These are phyloP conservation scores for Vanrija sp. DNA, from an alignment of 1,284 basidiomycete genomes.

Conservation along the genomic window DNA sequence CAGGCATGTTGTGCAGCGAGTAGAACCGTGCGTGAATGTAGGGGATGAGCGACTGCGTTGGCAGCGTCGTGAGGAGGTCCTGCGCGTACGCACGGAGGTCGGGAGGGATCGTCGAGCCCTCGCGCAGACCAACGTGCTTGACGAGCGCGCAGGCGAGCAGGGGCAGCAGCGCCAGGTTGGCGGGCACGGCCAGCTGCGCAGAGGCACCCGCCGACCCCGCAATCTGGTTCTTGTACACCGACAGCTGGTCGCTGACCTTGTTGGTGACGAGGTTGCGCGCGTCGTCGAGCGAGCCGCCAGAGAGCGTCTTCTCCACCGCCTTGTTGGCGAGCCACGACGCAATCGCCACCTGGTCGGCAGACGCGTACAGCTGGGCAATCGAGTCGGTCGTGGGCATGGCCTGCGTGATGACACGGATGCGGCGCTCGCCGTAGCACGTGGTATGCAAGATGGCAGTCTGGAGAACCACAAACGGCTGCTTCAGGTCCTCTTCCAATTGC, in stretches of 20 bases:
- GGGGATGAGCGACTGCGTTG: conserved; percentile 83
- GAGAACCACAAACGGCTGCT: conserved; percentile 86
- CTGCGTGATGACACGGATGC: conserved; percentile 91
- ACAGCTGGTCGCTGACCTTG: conserved; percentile 84
- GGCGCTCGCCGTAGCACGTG: conserved; percentile 89
- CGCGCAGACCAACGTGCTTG: conserved; percentile 93
- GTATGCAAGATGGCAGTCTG: conserved; percentile 96
- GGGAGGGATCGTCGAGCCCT: conserved; percentile 92
- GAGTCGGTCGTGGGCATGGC: conserved; percentile 90
- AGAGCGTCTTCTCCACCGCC: conserved; percentile 87
- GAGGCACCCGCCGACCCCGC: conserved; percentile 87
- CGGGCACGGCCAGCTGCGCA: conserved; percentile 85
- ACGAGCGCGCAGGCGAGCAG: conserved; percentile 82
- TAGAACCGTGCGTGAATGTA: conserved; percentile 95
- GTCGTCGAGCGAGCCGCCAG: conserved; percentile 76
- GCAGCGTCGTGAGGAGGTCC: conserved; percentile 83
- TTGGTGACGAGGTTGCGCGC: conserved; percentile 85
- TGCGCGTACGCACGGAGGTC: conserved; percentile 96
- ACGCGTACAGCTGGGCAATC: conserved; percentile 89
- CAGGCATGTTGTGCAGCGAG: conserved; percentile 87
- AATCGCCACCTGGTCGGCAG: conserved; percentile 90
- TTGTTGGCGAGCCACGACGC: conserved; percentile 90
- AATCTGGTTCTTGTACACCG: conserved; percentile 94
- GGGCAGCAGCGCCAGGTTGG: conserved; percentile 92
- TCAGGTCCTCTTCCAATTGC: conserved; percentile 94